Percentiles rank a stretch among this genome's conserved stretches.
Conservation (phyloP, 73 alveolate species). For the Paramecium tetraurelia region DNA sequence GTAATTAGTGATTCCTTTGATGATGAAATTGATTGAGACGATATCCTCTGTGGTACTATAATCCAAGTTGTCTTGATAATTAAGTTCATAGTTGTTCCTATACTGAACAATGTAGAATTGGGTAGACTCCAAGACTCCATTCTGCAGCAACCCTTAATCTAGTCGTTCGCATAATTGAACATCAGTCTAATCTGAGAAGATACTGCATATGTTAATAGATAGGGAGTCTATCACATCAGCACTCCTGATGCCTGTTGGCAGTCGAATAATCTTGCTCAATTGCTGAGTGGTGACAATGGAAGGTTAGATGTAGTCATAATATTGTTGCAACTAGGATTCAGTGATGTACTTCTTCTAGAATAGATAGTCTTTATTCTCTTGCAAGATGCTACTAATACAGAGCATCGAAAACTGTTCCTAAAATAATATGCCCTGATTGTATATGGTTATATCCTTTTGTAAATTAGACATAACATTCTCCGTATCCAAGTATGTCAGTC, state of each 20-base stretch:
- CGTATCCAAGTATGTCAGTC: background rate
- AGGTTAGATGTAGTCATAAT: background rate
- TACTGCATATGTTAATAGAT: background rate
- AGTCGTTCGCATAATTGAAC: background rate
- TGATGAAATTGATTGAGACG: conserved; percentile 5
- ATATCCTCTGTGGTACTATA: background rate
- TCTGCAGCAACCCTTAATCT: background rate
- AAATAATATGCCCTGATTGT: background rate
- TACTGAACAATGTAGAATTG: background rate
- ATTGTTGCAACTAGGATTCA: background rate
- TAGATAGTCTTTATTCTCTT: background rate
- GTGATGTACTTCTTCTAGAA: background rate
- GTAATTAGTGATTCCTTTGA: conserved; percentile 20
- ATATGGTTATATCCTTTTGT: background rate
- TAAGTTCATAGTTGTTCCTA: background rate
- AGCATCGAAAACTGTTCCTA: background rate
- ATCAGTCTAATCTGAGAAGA: background rate
- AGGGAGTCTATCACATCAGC: background rate
- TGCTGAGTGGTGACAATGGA: background rate
- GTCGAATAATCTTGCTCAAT: background rate
- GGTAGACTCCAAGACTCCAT: background rate
- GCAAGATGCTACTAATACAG: background rate
- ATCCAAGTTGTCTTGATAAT: background rate
- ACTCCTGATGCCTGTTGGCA: background rate
- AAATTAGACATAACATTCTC: background rate